Percentiles rank a stretch among this genome's conserved stretches.
Conservation (phyloP, 2,329 filamentous ascomycete species). For the Acephala macrosclerotiorum region DNA sequence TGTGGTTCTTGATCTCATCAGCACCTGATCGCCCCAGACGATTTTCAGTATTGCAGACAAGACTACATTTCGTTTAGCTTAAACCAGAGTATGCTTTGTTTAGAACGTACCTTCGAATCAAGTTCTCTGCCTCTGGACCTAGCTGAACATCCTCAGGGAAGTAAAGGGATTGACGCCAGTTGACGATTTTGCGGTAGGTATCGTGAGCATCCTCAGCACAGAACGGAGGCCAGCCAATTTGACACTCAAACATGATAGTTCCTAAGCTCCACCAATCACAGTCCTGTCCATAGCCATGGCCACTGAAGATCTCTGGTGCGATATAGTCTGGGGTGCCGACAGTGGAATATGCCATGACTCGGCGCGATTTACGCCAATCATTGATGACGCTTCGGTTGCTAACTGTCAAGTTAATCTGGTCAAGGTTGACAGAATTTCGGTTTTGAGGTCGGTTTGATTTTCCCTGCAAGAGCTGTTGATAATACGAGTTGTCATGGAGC, state of each 20-base stretch:
- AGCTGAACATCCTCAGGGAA: slow-evolving; percentile 96
- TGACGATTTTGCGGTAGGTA: slow-evolving; percentile 98
- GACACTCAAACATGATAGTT: slow-evolving; percentile 99
- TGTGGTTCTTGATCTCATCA: slow-evolving; percentile 90
- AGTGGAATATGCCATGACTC: slow-evolving; percentile 96
- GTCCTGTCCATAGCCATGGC: slow-evolving; percentile 93
- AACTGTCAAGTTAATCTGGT: slow-evolving; percentile 97
- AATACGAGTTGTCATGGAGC: slow-evolving; percentile 97
- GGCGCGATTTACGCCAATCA: slow-evolving; percentile 95
- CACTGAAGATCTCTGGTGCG: slow-evolving; percentile 96
- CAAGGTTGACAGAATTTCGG: slow-evolving; percentile 91
- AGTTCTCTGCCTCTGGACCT: slow-evolving; percentile 85
- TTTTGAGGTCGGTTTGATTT: slow-evolving; percentile 76
- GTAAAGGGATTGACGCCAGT: slow-evolving; percentile 94
- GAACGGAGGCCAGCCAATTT: slow-evolving; percentile 98
- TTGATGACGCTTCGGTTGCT: slow-evolving; percentile 98
- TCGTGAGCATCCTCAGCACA: slow-evolving; percentile 97
- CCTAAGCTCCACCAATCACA: slow-evolving; percentile 99
- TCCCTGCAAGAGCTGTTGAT: slow-evolving; percentile 91
- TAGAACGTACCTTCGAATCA: slow-evolving; percentile 81
- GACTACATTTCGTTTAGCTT: slow-evolving; percentile 59
- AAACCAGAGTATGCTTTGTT: not conserved
- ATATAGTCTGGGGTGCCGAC: slow-evolving; percentile 99
- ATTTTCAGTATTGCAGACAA: slow-evolving; percentile 93
- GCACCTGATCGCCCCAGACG: slow-evolving; percentile 88